phyloP scores from a whole-genome alignment of 352 stramenopile genomes.

The Globisporangium uncinulatum region DNA sequence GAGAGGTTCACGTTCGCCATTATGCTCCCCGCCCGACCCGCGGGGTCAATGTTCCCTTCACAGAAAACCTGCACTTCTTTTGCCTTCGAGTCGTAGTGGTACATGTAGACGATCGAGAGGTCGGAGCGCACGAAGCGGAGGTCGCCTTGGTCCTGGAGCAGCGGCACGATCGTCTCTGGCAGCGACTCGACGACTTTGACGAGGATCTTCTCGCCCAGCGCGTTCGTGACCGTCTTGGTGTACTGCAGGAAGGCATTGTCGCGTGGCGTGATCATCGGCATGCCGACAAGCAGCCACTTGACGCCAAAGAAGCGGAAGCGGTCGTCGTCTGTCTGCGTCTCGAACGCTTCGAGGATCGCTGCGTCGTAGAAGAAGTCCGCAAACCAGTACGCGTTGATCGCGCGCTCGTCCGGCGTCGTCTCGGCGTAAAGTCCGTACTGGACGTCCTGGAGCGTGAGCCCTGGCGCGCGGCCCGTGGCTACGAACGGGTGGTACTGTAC shows the following conservation, averaged over 20 bases:
- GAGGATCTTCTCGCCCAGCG: conserved; percentile 47
- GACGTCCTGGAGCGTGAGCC: conserved; percentile 54
- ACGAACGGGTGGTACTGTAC: conserved; percentile 38
- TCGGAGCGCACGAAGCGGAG: conserved; percentile 49
- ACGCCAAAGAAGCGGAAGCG: conserved; percentile 68
- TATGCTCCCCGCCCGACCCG: conserved; percentile 40
- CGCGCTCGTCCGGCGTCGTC: conserved; percentile 63
- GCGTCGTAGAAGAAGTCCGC: conserved; percentile 65
- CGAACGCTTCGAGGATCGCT: conserved; percentile 52
- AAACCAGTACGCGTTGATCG: conserved; percentile 49
- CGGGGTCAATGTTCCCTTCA: conserved; percentile 50
- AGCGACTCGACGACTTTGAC: conserved; percentile 60
- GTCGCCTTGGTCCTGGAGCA: conserved; percentile 16
- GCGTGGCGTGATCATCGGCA: conserved; percentile 48
- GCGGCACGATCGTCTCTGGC: conserved; percentile 37
- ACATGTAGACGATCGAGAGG: conserved; percentile 59
- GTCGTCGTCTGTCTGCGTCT: conserved; percentile 53
- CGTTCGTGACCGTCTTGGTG: conserved; percentile 34
- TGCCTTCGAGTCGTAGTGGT: conserved; percentile 42
- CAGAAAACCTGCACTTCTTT: conserved; percentile 65
- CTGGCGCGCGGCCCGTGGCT: conserved; percentile 47
- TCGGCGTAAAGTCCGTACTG: conserved; percentile 68
- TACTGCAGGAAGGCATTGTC: conserved; percentile 65
- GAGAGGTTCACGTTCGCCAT: conserved; percentile 57
- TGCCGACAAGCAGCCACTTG: conserved; percentile 56